These are phyloP conservation scores for Aspergillus neoniger DNA, from an alignment of 2,329 filamentous ascomycete species.

Conservation along the genomic window DNA sequence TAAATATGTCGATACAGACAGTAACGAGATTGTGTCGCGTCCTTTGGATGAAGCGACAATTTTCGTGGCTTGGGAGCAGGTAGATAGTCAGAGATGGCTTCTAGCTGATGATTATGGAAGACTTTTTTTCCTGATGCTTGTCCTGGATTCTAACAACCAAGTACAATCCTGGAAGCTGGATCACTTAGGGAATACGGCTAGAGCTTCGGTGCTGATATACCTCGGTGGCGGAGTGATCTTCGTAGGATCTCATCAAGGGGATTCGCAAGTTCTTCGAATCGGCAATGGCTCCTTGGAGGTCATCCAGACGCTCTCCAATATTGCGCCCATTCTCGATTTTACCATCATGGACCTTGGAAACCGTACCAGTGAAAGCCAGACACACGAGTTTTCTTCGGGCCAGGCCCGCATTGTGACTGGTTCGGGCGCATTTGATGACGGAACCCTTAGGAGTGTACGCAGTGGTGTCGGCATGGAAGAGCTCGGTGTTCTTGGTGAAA, in stretches of 20 bases:
- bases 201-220: conserved; percentile 77
- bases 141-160: conserved; percentile 63
- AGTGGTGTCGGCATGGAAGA: conserved; percentile 94
- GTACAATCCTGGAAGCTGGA: conserved; percentile 74
- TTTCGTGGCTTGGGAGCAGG: conserved; percentile 87
- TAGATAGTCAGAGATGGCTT: conserved; percentile 80
- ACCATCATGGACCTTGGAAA: conserved; percentile 95
- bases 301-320: conserved; percentile 76
- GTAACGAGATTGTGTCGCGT: conserved; percentile 64
- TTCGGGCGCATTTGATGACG: conserved; percentile 86
- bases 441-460: conserved; percentile 82
- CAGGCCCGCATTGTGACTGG: conserved; percentile 92
- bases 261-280: conserved; percentile 78
- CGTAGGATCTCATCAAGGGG: conserved; percentile 87
- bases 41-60: conserved; percentile 73
- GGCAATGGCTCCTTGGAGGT: conserved; percentile 63
- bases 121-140: conserved; percentile 79
- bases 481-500: conserved; percentile 75
- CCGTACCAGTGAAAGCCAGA: conserved; percentile 72
- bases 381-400: conserved; percentile 90
- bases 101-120: conserved; percentile 88
- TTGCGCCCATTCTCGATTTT: conserved; percentile 91
- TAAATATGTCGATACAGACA: conserved; percentile 80
- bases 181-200: conserved; percentile 67
- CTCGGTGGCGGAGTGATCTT: conserved; percentile 70